Evolutionary conservation across 129 eudicot species (phyloP).

Genomic region (Rutidosis leptorrhynchoides): DNA sequence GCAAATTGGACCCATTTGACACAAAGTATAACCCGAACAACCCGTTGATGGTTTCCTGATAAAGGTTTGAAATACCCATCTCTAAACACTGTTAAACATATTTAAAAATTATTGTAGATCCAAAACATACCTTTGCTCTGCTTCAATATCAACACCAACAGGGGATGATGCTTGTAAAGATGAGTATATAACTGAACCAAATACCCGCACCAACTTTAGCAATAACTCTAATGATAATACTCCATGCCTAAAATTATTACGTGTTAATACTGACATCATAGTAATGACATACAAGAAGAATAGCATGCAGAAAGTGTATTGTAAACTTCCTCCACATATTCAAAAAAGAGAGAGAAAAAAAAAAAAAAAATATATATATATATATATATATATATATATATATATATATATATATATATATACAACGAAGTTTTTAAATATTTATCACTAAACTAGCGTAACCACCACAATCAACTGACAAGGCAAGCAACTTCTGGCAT

Average conservation of each 20-base stretch:
- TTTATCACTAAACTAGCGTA: neutral
- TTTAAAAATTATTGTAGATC: neutral
- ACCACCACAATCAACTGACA: conserved; percentile 7
- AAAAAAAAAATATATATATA: no score
- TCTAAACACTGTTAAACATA: neutral
- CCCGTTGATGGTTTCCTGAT: neutral
- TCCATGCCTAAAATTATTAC: conserved; percentile 49
- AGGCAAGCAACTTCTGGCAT: neutral
- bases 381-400: no score
- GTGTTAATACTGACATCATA: conserved; percentile 3
- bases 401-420: no score
- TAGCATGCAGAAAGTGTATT: neutral
- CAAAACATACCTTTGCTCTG: conserved; percentile 73
- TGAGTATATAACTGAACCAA: conserved; percentile 85
- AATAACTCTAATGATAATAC: conserved; percentile 75
- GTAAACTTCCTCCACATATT: neutral
- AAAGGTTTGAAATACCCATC: neutral
- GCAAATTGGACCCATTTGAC: conserved; percentile 2
- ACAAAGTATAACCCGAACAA: neutral
- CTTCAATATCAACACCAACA: conserved; percentile 96
- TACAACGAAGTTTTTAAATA: neutral
- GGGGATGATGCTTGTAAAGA: conserved; percentile 75
- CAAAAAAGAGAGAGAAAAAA: neutral
- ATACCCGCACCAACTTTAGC: conserved; percentile 76
- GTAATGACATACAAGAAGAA: neutral